Percentiles rank a stretch among this genome's conserved stretches.
phyloP scores from a whole-genome alignment of 176 grass and related monocot genomes.

The Juncus inflexus region DNA sequence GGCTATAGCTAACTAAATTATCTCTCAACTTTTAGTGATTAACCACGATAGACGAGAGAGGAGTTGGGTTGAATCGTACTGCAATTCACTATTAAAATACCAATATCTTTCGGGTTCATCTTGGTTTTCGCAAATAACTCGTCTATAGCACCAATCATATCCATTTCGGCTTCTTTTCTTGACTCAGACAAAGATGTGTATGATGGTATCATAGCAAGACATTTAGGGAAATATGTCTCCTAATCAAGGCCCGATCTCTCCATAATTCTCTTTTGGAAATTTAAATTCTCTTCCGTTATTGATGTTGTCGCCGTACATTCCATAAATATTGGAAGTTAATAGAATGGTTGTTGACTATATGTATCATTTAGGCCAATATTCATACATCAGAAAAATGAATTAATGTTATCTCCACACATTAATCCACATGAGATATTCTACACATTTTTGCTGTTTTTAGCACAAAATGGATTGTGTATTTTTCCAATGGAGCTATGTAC shows the following conservation, averaged over 20 bases:
- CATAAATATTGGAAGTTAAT: neutral
- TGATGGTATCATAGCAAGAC: constrained; percentile 5
- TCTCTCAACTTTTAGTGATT: constrained; percentile 37
- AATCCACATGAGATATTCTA: no score
- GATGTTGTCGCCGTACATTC: constrained; percentile 39
- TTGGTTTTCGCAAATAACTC: constrained; percentile 29
- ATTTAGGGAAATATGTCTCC: constrained; percentile 13
- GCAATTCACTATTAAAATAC: constrained; percentile 40
- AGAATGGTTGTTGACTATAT: no score
- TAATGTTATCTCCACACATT: no score
- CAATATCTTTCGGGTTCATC: constrained; percentile 39
- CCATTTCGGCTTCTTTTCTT: constrained; percentile 28
- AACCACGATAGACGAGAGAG: constrained; percentile 30
- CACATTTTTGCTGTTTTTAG: no score
- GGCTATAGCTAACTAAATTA: constrained; percentile 29
- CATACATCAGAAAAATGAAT: no score
- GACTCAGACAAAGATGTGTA: constrained; percentile 28
- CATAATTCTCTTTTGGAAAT: constrained; percentile 56
- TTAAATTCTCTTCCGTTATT: constrained; percentile 49
- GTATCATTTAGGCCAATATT: no score
- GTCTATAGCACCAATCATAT: constrained; percentile 38
- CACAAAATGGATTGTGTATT: no score
- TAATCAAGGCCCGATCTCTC: constrained; percentile 55
- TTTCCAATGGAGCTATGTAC: no score
- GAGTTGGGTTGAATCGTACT: constrained; percentile 39